Percentiles rank a stretch among this genome's conserved stretches.
Evolutionary conservation across 2,329 filamentous ascomycete genomes (phyloP).

Genomic region (Mycosphaerella sp.): DNA sequence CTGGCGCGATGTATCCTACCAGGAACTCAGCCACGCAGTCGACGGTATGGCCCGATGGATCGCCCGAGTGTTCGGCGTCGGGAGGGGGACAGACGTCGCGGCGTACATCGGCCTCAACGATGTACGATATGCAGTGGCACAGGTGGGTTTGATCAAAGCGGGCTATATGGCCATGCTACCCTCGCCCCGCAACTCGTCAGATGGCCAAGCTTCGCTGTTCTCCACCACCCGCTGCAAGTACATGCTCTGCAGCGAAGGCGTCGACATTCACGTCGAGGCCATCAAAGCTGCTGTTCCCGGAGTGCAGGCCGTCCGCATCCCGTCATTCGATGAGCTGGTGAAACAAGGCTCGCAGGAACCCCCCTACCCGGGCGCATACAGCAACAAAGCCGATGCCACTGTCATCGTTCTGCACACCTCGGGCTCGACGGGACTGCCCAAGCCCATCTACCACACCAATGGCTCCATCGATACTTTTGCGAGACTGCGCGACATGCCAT

Average conservation of each 20-base stretch:
- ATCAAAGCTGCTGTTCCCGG: constrained; percentile 18
- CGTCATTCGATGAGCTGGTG: constrained; percentile 15
- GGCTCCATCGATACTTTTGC: constrained; percentile 16
- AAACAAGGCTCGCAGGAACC: constrained; percentile 5
- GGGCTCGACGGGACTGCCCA: constrained; percentile 21
- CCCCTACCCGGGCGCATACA: constrained; percentile 5
- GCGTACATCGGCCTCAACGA: constrained; percentile 27
- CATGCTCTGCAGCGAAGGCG: constrained; percentile 16
- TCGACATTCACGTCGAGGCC: constrained; percentile 20
- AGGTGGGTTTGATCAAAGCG: constrained; percentile 23
- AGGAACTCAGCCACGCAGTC: constrained; percentile 14
- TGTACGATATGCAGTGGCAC: constrained; percentile 21
- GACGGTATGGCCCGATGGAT: constrained; percentile 17
- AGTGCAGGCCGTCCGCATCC: constrained; percentile 16
- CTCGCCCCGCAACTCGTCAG: constrained; percentile 16
- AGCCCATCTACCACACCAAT: constrained; percentile 19
- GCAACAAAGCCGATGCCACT: constrained; percentile 10
- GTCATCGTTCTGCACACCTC: constrained; percentile 21
- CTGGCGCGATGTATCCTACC: constrained; percentile 19
- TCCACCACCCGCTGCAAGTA: constrained; percentile 14
- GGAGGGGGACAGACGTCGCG: constrained; percentile 21
- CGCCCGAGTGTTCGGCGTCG: constrained; percentile 21
- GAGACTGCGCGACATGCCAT: constrained; percentile 7
- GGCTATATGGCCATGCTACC: constrained; percentile 24
- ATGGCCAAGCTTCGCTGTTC: constrained; percentile 20